Base-by-base conservation (phyloP, 2,329 filamentous ascomycete species). In the Geosmithia morbida region DNA sequence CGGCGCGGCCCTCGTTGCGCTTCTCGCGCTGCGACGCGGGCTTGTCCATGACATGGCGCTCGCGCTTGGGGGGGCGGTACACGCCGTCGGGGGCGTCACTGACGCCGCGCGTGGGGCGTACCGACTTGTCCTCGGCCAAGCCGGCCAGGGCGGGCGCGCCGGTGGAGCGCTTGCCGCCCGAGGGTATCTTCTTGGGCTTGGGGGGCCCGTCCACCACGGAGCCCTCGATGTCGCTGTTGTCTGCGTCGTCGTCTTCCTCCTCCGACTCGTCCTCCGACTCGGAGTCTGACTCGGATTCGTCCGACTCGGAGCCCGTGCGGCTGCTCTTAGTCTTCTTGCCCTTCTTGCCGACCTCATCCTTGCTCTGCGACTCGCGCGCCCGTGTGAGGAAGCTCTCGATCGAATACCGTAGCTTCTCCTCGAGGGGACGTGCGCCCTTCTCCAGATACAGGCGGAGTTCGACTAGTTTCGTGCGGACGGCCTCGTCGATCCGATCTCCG, bases 381-480 rank as follows among this genome's bases (percentile, higher is more conserved):
- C 87, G 86, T 52, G 87, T 84, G 18, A 98, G 72, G 22, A 96
- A 88, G 60, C 94, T 92, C 64, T 97, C 90, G 57, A 98, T 87
- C 61, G 96, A 89, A 65, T 96, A 98, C 54, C 88, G 90, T 51
- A 98, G 67, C 56, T 89, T 85, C 54, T 84, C 83, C 65, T 98
- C 94, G 16, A 97, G 68, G 0, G 92, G 92, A 16, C 86, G 80
- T 3, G 95, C 85, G 53, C 92, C 94, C 60, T 88, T 88, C 59
- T 98, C 94, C 1, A 98, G 71, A 61, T 94, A 97, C 1, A 96
- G 72, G n/a, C 90, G 79, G 46, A 96, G 70, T 63, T 95, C 88
- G 17, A 89, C 80, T n/a, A 98, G 74, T 60, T 94, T 95, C 54
- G 83, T 82, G 2, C 92, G 82, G 0, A 89, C 81, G 2, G 83